Base-by-base conservation (phyloP, 169 alveolate genomes). In the Plasmodium falciparum region DNA sequence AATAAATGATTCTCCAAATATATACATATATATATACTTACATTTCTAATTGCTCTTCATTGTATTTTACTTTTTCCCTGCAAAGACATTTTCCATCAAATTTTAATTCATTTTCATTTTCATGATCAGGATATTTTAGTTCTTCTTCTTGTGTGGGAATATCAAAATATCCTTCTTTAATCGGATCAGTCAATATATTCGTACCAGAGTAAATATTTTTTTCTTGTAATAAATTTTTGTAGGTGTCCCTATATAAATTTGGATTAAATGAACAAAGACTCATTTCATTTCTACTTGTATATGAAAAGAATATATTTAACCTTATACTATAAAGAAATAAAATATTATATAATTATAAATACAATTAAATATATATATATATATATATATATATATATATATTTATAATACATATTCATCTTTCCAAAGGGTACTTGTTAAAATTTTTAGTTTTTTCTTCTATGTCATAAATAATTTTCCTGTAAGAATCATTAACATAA, bases 251-350 rank as follows among this genome's bases (percentile, higher is more conserved):
- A n/a, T 85, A 85, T 39, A 85, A 85, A 45, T 56, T 85, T 3
- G 92, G 92, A 17, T 56, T 39, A 63, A 85, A 56, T 26, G 56
- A 59, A 49, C 92, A 85, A 9, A 85, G 47, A 47, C 75, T 85
- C 92, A 85, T 85, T 85, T 85, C 92, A 61, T 85, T 85, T 71
- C 78, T 71, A 71, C 92, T 85, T 24, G 92, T 85, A 49, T 85
- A 85, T 29, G 92, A 85, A 47, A 85, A 85, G 56, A 85, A 85
- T 13, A 85, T 71, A 39, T 85, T 85, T 72, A 85, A 39, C 5
- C 26, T 59, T 13, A 85, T 39, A 59, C 92, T 85, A 61, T 62
- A 74, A 71, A 59, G 43, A 26, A 13, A 22, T n/a, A 39, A 52
- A 22, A 39, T 17, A 74, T 39, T 39, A 39, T 39, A 39, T 39